phyloP scores from a whole-genome alignment of 2,329 filamentous ascomycete genomes.

The Periconia macrospinosa region DNA sequence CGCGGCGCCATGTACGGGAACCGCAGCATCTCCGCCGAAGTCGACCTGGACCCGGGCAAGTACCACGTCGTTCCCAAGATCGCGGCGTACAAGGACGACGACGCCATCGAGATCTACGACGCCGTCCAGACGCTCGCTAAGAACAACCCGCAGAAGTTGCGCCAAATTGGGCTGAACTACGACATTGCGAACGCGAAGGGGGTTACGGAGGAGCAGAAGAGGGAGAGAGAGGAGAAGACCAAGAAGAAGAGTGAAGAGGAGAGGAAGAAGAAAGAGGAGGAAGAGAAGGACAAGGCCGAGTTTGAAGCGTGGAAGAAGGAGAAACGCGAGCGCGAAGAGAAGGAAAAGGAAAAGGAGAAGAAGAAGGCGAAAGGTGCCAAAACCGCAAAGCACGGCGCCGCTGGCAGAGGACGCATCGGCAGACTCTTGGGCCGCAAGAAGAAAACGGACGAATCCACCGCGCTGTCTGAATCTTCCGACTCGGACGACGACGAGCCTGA shows the following conservation, averaged over 20 bases:
- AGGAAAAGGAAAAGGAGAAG: constrained; percentile 3
- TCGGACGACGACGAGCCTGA: background rate
- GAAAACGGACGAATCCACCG: background rate
- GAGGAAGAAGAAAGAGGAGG: constrained; percentile 25
- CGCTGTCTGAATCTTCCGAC: background rate
- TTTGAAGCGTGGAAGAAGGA: constrained; percentile 27
- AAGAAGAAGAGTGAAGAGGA: constrained; percentile 33
- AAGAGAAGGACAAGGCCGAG: constrained; percentile 18
- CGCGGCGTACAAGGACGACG: constrained; percentile 58
- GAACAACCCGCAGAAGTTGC: constrained; percentile 55
- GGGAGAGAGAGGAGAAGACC: constrained; percentile 39
- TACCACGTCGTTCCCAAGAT: constrained; percentile 77
- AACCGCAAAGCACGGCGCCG: no score
- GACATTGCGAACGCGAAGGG: constrained; percentile 71
- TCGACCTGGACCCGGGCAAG: constrained; percentile 70
- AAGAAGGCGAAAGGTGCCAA: background rate
- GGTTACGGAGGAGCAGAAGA: constrained; percentile 45
- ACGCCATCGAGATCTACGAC: constrained; percentile 61
- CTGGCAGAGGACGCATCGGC: no score
- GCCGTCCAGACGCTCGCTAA: constrained; percentile 54
- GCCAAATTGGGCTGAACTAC: constrained; percentile 67
- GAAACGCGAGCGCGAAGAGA: constrained; percentile 10
- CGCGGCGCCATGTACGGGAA: constrained; percentile 59
- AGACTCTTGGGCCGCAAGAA: no score
- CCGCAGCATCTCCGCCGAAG: constrained; percentile 74